These are phyloP conservation scores for Gillenia trifoliata DNA, from an alignment of 306 rosid genomes.

Conservation along the genomic window DNA sequence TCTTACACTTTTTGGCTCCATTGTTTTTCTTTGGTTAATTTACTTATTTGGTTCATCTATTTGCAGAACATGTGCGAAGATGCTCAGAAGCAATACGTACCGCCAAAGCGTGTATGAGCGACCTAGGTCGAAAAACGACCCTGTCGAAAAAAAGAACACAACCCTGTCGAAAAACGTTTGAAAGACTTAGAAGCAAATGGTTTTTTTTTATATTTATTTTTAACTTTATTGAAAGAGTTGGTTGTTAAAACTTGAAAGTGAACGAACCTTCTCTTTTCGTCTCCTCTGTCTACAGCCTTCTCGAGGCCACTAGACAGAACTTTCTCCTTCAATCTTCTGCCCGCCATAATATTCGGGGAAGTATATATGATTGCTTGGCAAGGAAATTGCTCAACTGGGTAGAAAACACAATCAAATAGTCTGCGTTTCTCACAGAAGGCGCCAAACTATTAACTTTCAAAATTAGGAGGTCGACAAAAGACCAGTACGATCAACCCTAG, in stretches of 20 bases:
- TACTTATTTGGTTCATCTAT: background rate
- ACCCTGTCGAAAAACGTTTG: background rate
- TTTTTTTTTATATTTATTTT: background rate
- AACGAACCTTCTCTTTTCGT: background rate
- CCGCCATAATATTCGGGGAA: too few species aligned
- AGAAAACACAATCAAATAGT: too few species aligned
- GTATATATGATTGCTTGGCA: too few species aligned
- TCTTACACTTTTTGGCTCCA: background rate
- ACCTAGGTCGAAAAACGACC: background rate
- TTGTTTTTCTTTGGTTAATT: background rate
- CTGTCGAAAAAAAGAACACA: background rate
- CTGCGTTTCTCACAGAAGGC: too few species aligned
- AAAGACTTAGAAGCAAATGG: background rate
- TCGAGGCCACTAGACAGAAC: too few species aligned
- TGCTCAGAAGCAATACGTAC: conserved; percentile 66
- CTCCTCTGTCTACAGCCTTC: too few species aligned
- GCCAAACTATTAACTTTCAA: too few species aligned
- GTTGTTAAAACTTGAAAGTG: background rate
- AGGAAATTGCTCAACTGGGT: too few species aligned
- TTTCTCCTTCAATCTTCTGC: too few species aligned
- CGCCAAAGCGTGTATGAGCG: conserved; percentile 57
- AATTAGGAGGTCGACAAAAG: too few species aligned
- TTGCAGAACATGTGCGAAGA: conserved; percentile 73
- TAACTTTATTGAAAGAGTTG: background rate
- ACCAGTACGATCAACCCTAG: too few species aligned